phyloP scores from a whole-genome alignment of 73 alveolate species.

The Tetrahymena malaccensis region DNA sequence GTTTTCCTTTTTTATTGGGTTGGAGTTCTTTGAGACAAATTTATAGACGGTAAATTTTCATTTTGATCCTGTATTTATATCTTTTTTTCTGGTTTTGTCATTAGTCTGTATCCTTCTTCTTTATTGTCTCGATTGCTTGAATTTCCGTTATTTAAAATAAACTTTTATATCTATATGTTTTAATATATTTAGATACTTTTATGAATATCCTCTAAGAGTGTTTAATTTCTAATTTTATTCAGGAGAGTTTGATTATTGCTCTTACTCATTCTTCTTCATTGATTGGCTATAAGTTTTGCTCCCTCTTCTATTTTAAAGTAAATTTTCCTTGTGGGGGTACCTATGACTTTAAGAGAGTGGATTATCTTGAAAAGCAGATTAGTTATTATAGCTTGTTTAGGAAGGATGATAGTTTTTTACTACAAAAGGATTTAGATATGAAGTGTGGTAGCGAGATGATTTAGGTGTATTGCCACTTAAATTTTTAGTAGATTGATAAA shows the following conservation, averaged over 20 bases:
- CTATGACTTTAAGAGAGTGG: neutral
- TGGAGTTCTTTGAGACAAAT: neutral
- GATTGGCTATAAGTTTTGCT: neutral
- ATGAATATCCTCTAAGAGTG: neutral
- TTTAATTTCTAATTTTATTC: neutral
- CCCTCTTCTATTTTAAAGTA: neutral
- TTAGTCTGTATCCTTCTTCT: neutral
- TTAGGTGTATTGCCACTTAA: neutral
- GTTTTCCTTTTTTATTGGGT: neutral
- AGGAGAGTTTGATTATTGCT: neutral
- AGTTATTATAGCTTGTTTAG: neutral
- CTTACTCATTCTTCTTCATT: neutral
- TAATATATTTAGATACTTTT: neutral
- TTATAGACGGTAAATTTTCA: neutral
- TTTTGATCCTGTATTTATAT: neutral
- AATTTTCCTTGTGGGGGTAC: neutral
- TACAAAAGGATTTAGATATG: neutral
- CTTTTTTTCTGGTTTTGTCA: neutral
- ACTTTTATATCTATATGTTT: neutral
- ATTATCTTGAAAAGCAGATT: neutral
- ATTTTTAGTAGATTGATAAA: neutral
- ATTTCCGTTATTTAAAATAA: neutral
- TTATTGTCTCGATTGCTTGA: neutral
- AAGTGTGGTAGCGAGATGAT: neutral
- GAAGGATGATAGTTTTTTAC: neutral